Conservation (phyloP, 768 basidiomycete species). For the Dictyophora rubrovolvata region DNA sequence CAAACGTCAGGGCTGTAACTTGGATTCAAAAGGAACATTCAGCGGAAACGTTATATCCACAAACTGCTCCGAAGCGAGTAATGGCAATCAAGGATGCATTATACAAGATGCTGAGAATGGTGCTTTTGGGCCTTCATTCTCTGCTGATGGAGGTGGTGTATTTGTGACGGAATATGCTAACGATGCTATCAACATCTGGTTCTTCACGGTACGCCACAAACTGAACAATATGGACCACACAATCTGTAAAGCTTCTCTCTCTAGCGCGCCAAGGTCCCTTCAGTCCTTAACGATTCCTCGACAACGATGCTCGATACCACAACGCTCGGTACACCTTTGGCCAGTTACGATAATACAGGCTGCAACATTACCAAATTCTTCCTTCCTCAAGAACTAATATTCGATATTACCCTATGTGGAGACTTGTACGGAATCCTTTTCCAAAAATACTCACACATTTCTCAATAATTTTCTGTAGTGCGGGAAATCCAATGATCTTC, state of each 20-base stretch:
- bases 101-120: slow-evolving; percentile 32
- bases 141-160: slow-evolving; percentile 53
- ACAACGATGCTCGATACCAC: slow-evolving; percentile 34
- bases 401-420: slow-evolving; percentile 64
- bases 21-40: not conserved
- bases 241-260: not conserved
- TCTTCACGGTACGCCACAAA: slow-evolving; percentile 33
- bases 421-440: slow-evolving; percentile 8
- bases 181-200: slow-evolving; percentile 52
- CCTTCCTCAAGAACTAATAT: slow-evolving; percentile 53
- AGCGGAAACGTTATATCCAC: slow-evolving; percentile 36
- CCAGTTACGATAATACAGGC: slow-evolving; percentile 50
- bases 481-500: slow-evolving; percentile 42
- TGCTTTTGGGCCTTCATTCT: slow-evolving; percentile 62
- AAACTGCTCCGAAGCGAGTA: slow-evolving; percentile 47
- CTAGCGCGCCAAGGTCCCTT: slow-evolving; percentile 32
- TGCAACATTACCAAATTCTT: slow-evolving; percentile 49
- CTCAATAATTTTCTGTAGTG: slow-evolving; percentile 29
- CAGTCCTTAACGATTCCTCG: not conserved
- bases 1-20: not conserved
- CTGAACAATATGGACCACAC: slow-evolving; percentile 18
- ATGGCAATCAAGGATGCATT: slow-evolving; percentile 56
- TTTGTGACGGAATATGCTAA: slow-evolving; percentile 65
- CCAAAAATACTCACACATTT: slow-evolving; percentile 9
- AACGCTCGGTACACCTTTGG: slow-evolving; percentile 53